These are phyloP conservation scores for Mychonastes homosphaera DNA, from an alignment of 139 green algal species.

Conservation along the genomic window DNA sequence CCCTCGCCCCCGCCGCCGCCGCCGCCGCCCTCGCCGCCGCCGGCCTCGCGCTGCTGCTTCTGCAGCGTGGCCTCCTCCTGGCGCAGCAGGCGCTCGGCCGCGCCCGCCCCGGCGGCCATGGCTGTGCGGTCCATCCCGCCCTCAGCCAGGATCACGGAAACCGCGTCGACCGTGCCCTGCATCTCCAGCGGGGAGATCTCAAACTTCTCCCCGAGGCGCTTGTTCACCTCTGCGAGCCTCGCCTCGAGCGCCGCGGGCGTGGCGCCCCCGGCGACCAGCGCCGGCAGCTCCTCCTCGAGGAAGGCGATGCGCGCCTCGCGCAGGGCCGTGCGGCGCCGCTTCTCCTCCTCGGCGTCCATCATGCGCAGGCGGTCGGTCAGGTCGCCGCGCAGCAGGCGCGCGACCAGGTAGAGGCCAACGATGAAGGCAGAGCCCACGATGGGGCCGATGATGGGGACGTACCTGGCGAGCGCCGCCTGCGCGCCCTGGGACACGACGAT, in stretches of 20 bases:
- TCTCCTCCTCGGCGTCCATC: conserved; percentile 27
- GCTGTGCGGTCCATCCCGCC: conserved; percentile 22
- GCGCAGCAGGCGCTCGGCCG: conserved; percentile 23
- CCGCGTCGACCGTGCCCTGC: conserved; percentile 34
- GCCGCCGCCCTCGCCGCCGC: neutral
- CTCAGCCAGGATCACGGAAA: conserved; percentile 22
- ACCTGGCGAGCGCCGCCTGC: conserved; percentile 33
- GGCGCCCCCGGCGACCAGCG: conserved; percentile 27
- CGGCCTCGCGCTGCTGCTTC: conserved; percentile 1
- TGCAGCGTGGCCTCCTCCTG: conserved; percentile 18
- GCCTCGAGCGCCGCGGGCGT: conserved; percentile 16
- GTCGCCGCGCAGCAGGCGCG: conserved; percentile 33
- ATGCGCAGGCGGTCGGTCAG: conserved; percentile 45
- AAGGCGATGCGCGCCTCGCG: conserved; percentile 16
- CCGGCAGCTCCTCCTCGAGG: conserved; percentile 33
- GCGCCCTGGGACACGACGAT: conserved; percentile 16
- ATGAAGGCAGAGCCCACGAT: conserved; percentile 42
- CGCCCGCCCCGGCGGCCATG: conserved; percentile 4
- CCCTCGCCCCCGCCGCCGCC: neutral
- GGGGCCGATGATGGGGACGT: conserved; percentile 38
- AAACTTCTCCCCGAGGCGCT: conserved; percentile 36
- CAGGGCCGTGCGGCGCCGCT: conserved; percentile 28
- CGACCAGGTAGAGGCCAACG: conserved; percentile 42
- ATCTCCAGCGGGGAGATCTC: conserved; percentile 25
- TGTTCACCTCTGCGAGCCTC: conserved; percentile 29